Evolutionary conservation across 495 filamentous ascomycete species (phyloP).

Genomic region (Tuber borchii): DNA sequence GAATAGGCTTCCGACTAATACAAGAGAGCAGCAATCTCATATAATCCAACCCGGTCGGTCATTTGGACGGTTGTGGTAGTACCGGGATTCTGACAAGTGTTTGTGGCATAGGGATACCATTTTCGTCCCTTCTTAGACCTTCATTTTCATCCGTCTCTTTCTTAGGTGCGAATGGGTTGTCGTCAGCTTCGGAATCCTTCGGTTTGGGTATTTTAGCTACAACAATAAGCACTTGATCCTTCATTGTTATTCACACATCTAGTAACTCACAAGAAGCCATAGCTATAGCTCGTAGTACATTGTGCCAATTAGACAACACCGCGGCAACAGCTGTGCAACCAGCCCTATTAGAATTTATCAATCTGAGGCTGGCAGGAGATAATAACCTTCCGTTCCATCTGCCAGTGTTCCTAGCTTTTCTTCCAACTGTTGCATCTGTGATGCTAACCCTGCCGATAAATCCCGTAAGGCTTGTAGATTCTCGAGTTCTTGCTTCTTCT

Average conservation of each 20-base stretch:
- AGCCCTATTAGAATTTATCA: slow-evolving; percentile 23
- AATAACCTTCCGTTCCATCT: slow-evolving; percentile 81
- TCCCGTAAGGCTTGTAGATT: slow-evolving; percentile 80
- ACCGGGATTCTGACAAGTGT: slow-evolving; percentile 71
- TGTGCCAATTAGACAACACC: slow-evolving; percentile 93
- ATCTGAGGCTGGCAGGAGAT: slow-evolving; percentile 5
- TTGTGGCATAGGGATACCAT: slow-evolving; percentile 59
- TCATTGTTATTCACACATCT: slow-evolving; percentile 7
- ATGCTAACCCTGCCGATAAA: slow-evolving; percentile 75
- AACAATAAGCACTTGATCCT: slow-evolving; percentile 9
- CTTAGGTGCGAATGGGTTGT: slow-evolving; percentile 31
- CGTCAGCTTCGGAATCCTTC: slow-evolving; percentile 46
- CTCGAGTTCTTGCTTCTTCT: slow-evolving; percentile 89
- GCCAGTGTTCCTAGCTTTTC: slow-evolving; percentile 80
- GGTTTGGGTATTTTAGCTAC: slow-evolving; percentile 57
- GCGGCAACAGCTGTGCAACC: slow-evolving; percentile 67
- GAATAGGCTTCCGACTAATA: neutral
- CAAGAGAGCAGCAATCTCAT: neutral
- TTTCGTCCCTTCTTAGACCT: slow-evolving; percentile 42
- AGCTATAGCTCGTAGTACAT: slow-evolving; percentile 83
- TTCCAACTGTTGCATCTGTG: slow-evolving; percentile 86
- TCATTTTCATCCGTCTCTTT: slow-evolving; percentile 44
- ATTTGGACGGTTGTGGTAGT: slow-evolving; percentile 19
- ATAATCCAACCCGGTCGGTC: neutral
- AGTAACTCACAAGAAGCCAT: slow-evolving; percentile 78